A percentile compares a stretch with the other conserved stretches of the same genome.
Evolutionary conservation across 2,329 filamentous ascomycete genomes (phyloP).

Genomic region (Hypocrella siamensis): DNA sequence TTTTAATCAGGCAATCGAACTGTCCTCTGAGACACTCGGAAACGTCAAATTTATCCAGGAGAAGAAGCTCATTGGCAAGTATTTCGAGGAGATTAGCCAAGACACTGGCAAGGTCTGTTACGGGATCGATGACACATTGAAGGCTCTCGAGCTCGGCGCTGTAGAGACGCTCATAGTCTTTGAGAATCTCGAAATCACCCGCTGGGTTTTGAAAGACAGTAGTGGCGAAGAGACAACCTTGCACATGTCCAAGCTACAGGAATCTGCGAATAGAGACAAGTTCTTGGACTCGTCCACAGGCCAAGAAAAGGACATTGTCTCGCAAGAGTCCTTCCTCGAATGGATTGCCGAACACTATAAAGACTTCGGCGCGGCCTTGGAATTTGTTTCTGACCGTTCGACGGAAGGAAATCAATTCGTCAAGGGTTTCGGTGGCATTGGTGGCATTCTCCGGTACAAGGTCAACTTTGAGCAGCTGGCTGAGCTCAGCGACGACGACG

Average conservation of each 20-base stretch:
- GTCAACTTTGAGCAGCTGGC: constrained; percentile 99
- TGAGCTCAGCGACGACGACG: constrained; percentile 85
- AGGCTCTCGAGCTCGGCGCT: constrained; percentile 88
- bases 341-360: constrained; percentile 99
- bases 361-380: constrained; percentile 86
- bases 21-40: constrained; percentile 85
- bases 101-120: constrained; percentile 96
- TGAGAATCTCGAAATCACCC: constrained; percentile 89
- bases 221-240: constrained; percentile 57
- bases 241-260: constrained; percentile 70
- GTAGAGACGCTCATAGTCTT: constrained; percentile 92
- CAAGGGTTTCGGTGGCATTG: constrained; percentile 97
- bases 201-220: constrained; percentile 76
- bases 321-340: constrained; percentile 88
- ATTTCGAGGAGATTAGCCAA: constrained; percentile 98
- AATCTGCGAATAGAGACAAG: constrained; percentile 55
- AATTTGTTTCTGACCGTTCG: constrained; percentile 95
- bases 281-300: constrained; percentile 95
- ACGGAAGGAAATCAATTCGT: constrained; percentile 99
- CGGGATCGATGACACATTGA: constrained; percentile 92
- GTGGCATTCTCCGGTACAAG: constrained; percentile 94
- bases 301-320: constrained; percentile 89
- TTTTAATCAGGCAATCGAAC: constrained; percentile 97
- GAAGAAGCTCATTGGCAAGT: constrained; percentile 98
- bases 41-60: constrained; percentile 99